Base-by-base conservation (phyloP, 2,329 filamentous ascomycete genomes). In the Fusarium zealandicum region DNA sequence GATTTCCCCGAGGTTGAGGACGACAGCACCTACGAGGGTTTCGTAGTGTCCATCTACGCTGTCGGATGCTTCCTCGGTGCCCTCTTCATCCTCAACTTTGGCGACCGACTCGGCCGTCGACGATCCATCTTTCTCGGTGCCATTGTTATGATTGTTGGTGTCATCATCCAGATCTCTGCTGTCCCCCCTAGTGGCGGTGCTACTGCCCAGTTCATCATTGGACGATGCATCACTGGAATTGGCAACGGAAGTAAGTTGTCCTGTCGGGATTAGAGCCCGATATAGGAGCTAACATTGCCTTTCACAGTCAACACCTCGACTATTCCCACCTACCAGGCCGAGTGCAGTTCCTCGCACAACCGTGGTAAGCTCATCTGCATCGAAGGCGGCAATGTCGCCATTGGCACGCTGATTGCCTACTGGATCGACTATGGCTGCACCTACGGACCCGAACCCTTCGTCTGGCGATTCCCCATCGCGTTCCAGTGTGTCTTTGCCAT, bases 101-200 rank as follows among this genome's bases (percentile, higher is more conserved):
- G 85, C 25, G 85, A 89, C 54, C 48, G 76, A 1, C 68, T 81
- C 4, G 78, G 78, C 25, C 67, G 79, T 33, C 71, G 80, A 33
- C 80, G 79, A 2, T 84, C 86, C 44, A 82, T 88, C 62, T 75
- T 83, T n/a, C 18, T 75, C 1, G 86, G 86, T 13, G 80, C 80
- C 7, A 58, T 74, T 9, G 79, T 88, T 59, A 84, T 88, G 80
- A 78, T 84, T 9, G 46, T 86, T 9, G 86, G 86, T 14, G 84
- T 85, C 28, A 74, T 82, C 8, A 79, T 89, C 31, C 86, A 89
- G 65, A 72, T 82, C 31, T 74, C 77, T 12, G 45, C 72, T 14
- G 64, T 70, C 69, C 22, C 22, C 7, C 22, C 22, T 4, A 73
- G 71, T 16, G 70, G 80, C 1, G 55, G 64, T 22, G 52, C 37